Percentiles rank a stretch among this genome's conserved stretches.
These are phyloP conservation scores for Stephania japonica DNA, from an alignment of 164 flowering plant species.

Conservation along the genomic window DNA sequence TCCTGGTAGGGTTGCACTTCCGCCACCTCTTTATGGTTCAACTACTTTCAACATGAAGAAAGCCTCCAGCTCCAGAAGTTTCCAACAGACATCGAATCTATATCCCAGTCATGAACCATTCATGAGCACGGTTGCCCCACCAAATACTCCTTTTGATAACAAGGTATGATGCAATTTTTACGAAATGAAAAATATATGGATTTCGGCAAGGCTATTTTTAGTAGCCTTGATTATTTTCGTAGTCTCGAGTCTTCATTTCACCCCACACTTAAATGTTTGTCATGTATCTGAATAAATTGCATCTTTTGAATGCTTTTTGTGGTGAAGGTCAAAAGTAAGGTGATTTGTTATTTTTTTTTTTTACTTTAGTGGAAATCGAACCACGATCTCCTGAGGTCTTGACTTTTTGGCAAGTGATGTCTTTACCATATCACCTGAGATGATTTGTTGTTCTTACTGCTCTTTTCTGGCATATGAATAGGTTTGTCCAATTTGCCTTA, in stretches of 20 bases:
- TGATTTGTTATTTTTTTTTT: background rate
- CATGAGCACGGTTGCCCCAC: conserved; percentile 41
- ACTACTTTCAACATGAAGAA: conserved; percentile 31
- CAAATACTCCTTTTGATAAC: conserved; percentile 46
- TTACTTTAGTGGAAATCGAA: no score
- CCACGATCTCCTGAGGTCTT: no score
- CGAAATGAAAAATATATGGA: background rate
- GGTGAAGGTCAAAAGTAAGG: background rate
- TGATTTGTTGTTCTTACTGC: background rate
- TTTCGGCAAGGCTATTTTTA: background rate
- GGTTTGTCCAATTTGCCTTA: conserved; percentile 65
- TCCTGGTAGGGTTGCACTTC: conserved; percentile 61
- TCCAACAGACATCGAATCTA: conserved; percentile 36
- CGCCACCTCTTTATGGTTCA: conserved; percentile 54
- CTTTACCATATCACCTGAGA: no score
- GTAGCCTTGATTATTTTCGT: background rate
- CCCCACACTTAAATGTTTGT: background rate
- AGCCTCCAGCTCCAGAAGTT: conserved; percentile 40
- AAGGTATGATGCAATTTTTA: conserved; percentile 29
- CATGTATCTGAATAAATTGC: background rate
- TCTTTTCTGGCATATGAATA: conserved; percentile 19
- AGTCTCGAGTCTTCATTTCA: background rate
- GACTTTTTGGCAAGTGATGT: no score
- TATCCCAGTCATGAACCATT: conserved; percentile 25
- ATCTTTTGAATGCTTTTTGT: background rate